Evolutionary conservation across 2,329 filamentous ascomycete genomes (phyloP).

Genomic region (Verticillium isaacii): DNA sequence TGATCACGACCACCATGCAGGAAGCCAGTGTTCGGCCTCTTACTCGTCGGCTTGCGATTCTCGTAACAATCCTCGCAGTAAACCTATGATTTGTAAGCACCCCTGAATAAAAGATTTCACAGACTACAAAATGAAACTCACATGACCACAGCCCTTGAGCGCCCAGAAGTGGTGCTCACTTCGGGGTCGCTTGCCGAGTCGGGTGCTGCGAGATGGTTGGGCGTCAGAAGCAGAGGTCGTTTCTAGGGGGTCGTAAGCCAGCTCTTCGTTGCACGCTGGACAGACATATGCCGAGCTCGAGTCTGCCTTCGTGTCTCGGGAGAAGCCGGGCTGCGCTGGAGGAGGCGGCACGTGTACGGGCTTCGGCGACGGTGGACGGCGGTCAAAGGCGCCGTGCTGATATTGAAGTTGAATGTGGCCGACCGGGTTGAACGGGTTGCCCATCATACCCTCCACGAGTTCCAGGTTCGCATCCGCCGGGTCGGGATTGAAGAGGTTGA

Average conservation of each 20-base stretch:
- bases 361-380: conserved; percentile 30
- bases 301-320: conserved; percentile 67
- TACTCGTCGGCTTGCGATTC: conserved; percentile 39
- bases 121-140: conserved; percentile 36
- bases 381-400: conserved; percentile 21
- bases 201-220: conserved; percentile 20
- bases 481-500: neutral
- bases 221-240: conserved; percentile 18
- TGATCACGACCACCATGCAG: conserved; percentile 3
- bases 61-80: conserved; percentile 61
- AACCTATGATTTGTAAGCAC: conserved; percentile 36
- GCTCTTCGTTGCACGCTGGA: conserved; percentile 79
- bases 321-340: conserved; percentile 72
- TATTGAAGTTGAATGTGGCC: conserved; percentile 13
- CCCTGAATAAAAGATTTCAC: neutral
- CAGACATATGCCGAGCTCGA: conserved; percentile 64
- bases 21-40: conserved; percentile 16
- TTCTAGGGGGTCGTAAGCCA: conserved; percentile 64
- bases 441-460: neutral
- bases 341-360: conserved; percentile 57
- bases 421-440: conserved; percentile 8
- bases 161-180: conserved; percentile 89
- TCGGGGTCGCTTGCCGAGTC: conserved; percentile 41
- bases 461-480: neutral
- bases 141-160: conserved; percentile 86